These are phyloP conservation scores for Claviceps sp. DNA, from an alignment of 2,329 filamentous ascomycete species.

Conservation along the genomic window DNA sequence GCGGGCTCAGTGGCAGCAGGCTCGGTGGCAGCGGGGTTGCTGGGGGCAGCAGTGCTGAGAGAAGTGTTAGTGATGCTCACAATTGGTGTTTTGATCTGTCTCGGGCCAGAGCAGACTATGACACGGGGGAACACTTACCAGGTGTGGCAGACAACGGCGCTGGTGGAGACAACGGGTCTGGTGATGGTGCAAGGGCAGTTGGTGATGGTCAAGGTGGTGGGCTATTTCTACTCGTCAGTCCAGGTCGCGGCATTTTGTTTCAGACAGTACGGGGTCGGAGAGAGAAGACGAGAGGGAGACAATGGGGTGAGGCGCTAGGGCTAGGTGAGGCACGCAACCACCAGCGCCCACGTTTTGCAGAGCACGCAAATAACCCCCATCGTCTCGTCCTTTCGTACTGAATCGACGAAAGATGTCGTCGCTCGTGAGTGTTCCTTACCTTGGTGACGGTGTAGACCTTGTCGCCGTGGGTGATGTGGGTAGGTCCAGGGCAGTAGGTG, in stretches of 20 bases:
- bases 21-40: not conserved
- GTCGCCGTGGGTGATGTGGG: conserved; percentile 47
- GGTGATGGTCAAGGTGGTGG: conserved; percentile 58
- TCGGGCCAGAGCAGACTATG: not conserved
- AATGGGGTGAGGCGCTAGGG: too few species aligned
- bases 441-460: conserved; percentile 57
- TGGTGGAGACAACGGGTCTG: conserved; percentile 41
- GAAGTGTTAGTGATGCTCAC: not conserved
- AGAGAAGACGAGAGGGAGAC: too few species aligned
- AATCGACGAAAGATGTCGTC: too few species aligned
- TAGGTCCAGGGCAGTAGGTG: conserved; percentile 61
- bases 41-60: not conserved
- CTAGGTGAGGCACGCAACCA: too few species aligned
- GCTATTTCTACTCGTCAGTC: conserved; percentile 19
- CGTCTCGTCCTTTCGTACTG: not conserved
- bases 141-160: conserved; percentile 38
- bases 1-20: not conserved
- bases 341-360: too few species aligned
- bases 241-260: not conserved
- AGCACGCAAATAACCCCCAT: not conserved
- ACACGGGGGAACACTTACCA: conserved; percentile 28
- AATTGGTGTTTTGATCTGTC: too few species aligned
- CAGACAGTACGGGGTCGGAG: not conserved
- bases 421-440: conserved; percentile 23
- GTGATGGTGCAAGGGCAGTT: conserved; percentile 59